These are phyloP conservation scores for Kickxella alabastrina DNA, from an alignment of 192 early-diverging fungal genomes.

Conservation along the genomic window DNA sequence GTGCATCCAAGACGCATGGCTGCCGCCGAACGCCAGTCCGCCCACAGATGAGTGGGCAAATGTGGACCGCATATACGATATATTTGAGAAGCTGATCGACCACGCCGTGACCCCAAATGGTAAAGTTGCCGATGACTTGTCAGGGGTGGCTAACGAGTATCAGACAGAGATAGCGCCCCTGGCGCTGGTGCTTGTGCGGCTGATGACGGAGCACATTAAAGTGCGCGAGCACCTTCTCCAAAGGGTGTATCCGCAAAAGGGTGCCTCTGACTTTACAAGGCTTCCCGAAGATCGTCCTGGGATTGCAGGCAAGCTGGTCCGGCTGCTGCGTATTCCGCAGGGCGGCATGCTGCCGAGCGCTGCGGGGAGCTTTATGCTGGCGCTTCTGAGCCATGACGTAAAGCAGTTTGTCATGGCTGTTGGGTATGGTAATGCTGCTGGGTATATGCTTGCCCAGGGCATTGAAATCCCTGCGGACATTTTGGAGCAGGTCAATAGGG, in stretches of 20 bases:
- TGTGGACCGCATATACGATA: conserved; percentile 7
- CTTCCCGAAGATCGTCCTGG: conserved; percentile 40
- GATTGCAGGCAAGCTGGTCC: conserved; percentile 24
- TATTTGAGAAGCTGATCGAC: conserved; percentile 10
- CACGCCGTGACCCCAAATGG: neutral
- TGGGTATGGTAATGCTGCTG: conserved; percentile 93
- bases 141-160: neutral
- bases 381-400: conserved; percentile 37
- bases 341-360: conserved; percentile 37
- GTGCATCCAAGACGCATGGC: conserved; percentile 15
- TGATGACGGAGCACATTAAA: conserved; percentile 23
- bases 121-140: neutral
- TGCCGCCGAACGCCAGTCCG: conserved; percentile 4
- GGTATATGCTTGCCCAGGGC: conserved; percentile 77
- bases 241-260: conserved; percentile 16
- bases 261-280: conserved; percentile 10
- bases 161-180: conserved; percentile 31
- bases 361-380: conserved; percentile 38
- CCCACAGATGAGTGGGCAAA: conserved; percentile 3
- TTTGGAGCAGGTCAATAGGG: conserved; percentile 15
- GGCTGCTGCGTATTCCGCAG: conserved; percentile 28
- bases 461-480: conserved; percentile 53
- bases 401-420: conserved; percentile 53
- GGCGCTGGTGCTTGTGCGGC: conserved; percentile 32
- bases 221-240: conserved; percentile 23